Evolutionary conservation across 148 eudicot genomes (phyloP).

Genomic region (Oxyria digyna): DNA sequence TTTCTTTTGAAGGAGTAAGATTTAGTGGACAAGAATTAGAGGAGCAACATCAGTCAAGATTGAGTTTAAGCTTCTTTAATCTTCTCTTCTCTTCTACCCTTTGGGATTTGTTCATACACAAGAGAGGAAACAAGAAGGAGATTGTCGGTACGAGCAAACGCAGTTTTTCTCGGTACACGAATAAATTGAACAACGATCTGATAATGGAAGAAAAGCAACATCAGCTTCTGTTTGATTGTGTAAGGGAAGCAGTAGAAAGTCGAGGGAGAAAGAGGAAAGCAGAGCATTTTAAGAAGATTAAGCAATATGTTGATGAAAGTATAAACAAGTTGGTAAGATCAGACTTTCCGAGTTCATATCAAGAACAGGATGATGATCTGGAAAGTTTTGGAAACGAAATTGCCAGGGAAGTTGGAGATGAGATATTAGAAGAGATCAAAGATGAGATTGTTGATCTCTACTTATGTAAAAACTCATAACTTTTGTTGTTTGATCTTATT

Average conservation of each 20-base stretch:
- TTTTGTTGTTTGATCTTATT: not conserved
- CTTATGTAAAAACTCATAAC: not conserved
- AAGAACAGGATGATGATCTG: conserved; percentile 18
- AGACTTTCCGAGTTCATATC: conserved; percentile 14
- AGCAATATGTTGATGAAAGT: conserved; percentile 20
- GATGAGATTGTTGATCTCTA: conserved; percentile 24
- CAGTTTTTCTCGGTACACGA: conserved; percentile 13
- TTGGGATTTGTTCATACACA: conserved; percentile 17
- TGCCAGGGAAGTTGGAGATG: conserved; percentile 31
- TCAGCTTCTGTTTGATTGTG: conserved; percentile 50
- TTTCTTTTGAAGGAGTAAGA: not conserved
- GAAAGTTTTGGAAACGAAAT: conserved; percentile 19
- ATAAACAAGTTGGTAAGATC: conserved; percentile 18
- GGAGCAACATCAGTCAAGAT: not conserved
- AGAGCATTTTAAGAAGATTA: conserved; percentile 5
- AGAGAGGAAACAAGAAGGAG: not conserved
- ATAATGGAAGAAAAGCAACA: conserved; percentile 31
- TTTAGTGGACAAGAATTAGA: conserved; percentile 2
- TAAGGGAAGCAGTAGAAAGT: conserved; percentile 38
- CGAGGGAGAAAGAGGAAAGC: conserved; percentile 13
- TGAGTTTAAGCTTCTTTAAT: conserved; percentile 7
- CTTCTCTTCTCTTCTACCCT: conserved; percentile 17
- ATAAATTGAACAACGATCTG: no score
- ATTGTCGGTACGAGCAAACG: not conserved
- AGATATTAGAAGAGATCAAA: conserved; percentile 32